phyloP scores from a whole-genome alignment of 2,329 filamentous ascomycete species.

The Magnaporthiopsis rhizophila region DNA sequence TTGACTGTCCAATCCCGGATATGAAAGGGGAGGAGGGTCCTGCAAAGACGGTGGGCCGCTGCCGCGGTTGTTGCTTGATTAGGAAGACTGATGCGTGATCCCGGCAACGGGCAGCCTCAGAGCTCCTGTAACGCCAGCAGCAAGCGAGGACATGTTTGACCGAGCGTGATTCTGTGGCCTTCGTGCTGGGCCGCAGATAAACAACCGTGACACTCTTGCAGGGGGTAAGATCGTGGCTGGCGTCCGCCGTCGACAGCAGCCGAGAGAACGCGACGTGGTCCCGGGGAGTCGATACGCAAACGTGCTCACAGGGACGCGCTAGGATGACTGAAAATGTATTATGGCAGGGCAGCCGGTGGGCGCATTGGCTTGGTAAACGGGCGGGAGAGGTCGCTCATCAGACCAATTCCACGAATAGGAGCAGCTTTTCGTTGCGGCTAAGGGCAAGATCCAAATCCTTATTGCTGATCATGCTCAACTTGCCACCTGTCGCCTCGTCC shows the following conservation, averaged over 20 bases:
- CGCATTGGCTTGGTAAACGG: background rate
- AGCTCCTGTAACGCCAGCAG: background rate
- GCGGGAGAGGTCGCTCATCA: slow-evolving; percentile 18
- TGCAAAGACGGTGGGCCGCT: background rate
- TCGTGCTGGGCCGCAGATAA: background rate
- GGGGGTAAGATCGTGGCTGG: background rate
- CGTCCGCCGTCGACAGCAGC: background rate
- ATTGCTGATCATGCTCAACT: slow-evolving; percentile 68
- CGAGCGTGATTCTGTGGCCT: background rate
- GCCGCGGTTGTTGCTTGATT: background rate
- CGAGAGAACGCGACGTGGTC: background rate
- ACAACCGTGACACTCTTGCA: background rate
- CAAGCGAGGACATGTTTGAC: background rate
- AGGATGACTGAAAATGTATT: slow-evolving; percentile 1
- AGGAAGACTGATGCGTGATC: background rate
- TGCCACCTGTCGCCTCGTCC: slow-evolving; percentile 71
- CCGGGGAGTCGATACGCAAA: no score
- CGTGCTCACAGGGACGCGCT: background rate
- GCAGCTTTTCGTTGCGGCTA: slow-evolving; percentile 77
- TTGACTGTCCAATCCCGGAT: background rate
- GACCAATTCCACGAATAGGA: slow-evolving; percentile 59
- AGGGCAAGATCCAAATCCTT: slow-evolving; percentile 75
- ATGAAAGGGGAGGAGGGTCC: background rate
- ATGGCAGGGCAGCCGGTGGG: background rate
- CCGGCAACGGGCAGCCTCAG: background rate